Percentiles rank a stretch among this genome's conserved stretches.
Conservation (phyloP, 2,329 filamentous ascomycete genomes). For the Cytospora paraplurivora region DNA sequence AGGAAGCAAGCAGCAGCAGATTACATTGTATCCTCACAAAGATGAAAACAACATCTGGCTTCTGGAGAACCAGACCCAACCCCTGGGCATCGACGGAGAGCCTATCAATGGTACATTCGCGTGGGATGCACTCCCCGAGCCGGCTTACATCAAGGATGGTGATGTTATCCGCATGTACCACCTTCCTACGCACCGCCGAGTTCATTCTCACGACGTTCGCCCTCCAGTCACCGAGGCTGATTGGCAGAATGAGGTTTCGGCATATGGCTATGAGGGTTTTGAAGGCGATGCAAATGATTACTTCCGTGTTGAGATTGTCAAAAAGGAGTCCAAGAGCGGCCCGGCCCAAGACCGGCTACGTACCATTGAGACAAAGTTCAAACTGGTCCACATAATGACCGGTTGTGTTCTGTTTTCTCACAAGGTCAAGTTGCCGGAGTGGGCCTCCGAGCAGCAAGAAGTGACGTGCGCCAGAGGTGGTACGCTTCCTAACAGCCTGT, state of each 20-base stretch:
- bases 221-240: slow-evolving; percentile 83
- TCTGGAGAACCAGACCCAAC: slow-evolving; percentile 94
- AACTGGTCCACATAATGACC: slow-evolving; percentile 93
- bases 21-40: slow-evolving; percentile 98
- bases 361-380: slow-evolving; percentile 97
- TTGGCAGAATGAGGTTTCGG: slow-evolving; percentile 95
- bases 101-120: slow-evolving; percentile 78
- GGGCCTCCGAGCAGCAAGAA: slow-evolving; percentile 98
- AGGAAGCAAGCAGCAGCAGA: slow-evolving; percentile 97
- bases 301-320: slow-evolving; percentile 93
- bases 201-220: slow-evolving; percentile 95
- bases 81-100: slow-evolving; percentile 72
- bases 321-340: slow-evolving; percentile 78
- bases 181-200: slow-evolving; percentile 76
- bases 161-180: slow-evolving; percentile 84
- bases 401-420: slow-evolving; percentile 96
- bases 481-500: slow-evolving; percentile 92
- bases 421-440: slow-evolving; percentile 97
- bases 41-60: slow-evolving; percentile 97
- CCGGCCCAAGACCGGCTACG: slow-evolving; percentile 82
- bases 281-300: slow-evolving; percentile 95
- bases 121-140: slow-evolving; percentile 75
- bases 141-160: slow-evolving; percentile 74
- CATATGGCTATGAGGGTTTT: slow-evolving; percentile 96
- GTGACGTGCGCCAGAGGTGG: slow-evolving; percentile 95